phyloP scores from a whole-genome alignment of 164 flowering plant genomes.

The Litsea cubeba region DNA sequence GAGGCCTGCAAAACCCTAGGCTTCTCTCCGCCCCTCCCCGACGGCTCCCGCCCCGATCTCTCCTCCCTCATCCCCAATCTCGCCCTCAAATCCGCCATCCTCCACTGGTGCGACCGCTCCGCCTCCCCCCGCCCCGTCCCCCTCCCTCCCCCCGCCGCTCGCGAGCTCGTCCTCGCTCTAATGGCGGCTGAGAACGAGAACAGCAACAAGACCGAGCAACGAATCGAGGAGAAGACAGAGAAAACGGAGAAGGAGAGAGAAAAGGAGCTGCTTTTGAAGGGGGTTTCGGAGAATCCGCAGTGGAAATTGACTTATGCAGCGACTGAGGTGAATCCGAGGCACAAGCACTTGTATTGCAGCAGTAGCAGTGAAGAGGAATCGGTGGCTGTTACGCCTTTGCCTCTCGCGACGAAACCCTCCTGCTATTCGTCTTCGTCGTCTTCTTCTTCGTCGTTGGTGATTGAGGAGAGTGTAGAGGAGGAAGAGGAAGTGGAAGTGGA shows the following conservation, averaged over 20 bases:
- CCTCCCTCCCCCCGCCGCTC: slow-evolving; percentile 17
- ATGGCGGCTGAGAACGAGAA: slow-evolving; percentile 15
- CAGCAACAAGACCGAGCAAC: background rate
- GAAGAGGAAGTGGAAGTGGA: slow-evolving; percentile 43
- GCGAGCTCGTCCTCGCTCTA: slow-evolving; percentile 28
- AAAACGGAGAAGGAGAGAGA: slow-evolving; percentile 17
- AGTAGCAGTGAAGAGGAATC: slow-evolving; percentile 45
- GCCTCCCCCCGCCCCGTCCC: slow-evolving; percentile 28
- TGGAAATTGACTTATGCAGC: slow-evolving; percentile 39
- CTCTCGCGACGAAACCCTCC: slow-evolving; percentile 58
- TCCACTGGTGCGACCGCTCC: slow-evolving; percentile 53
- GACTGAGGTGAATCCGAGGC: slow-evolving; percentile 51
- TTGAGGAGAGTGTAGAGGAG: slow-evolving; percentile 5
- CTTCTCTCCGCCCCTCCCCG: slow-evolving; percentile 41
- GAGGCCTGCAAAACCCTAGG: slow-evolving; percentile 50
- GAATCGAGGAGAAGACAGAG: background rate
- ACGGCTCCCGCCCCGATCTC: slow-evolving; percentile 63
- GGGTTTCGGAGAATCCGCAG: slow-evolving; percentile 55
- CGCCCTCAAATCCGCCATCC: slow-evolving; percentile 60
- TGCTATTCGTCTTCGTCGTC: slow-evolving; percentile 54
- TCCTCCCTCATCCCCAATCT: slow-evolving; percentile 62
- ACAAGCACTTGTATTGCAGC: slow-evolving; percentile 38
- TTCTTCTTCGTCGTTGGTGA: no score
- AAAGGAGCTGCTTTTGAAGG: slow-evolving; percentile 37
- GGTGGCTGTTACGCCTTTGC: slow-evolving; percentile 45